A percentile compares a stretch with the other conserved stretches of the same genome.
phyloP scores from a whole-genome alignment of 495 filamentous ascomycete genomes.

The Tuber umbilicatum region DNA sequence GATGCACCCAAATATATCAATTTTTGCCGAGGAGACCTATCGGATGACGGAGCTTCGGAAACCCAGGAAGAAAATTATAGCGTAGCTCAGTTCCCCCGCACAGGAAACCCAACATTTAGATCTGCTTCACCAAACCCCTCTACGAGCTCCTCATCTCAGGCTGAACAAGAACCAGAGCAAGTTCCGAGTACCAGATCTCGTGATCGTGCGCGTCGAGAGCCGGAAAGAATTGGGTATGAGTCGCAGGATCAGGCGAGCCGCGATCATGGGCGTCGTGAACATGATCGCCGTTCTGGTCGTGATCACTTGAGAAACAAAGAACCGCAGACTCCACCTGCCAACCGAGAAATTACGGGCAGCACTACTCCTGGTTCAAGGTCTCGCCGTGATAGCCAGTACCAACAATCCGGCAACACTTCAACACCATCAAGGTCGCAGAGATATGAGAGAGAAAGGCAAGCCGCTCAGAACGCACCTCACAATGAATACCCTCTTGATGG shows the following conservation, averaged over 20 bases:
- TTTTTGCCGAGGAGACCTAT: conserved; percentile 82
- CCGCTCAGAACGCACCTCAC: conserved; percentile 54
- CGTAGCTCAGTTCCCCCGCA: conserved; percentile 89
- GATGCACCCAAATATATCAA: conserved; percentile 98
- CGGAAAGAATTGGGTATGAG: conserved; percentile 13
- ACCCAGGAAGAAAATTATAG: conserved; percentile 79
- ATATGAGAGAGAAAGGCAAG: conserved; percentile 35
- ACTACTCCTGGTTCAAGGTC: conserved; percentile 35
- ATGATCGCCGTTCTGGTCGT: conserved; percentile 20
- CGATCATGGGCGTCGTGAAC: conserved; percentile 29
- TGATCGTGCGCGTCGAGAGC: conserved; percentile 19
- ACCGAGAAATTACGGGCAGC: conserved; percentile 21
- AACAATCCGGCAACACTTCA: conserved; percentile 17
- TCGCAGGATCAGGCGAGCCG: conserved; percentile 23
- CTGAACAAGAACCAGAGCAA: conserved; percentile 24
- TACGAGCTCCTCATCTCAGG: conserved; percentile 37
- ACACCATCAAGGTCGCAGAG: conserved; percentile 34
- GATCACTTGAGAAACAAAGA: conserved; percentile 25
- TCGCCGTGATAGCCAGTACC: conserved; percentile 34
- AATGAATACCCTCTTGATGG: conserved; percentile 94
- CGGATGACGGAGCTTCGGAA: conserved; percentile 70
- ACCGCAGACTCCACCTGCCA: conserved; percentile 27
- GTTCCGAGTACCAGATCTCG: conserved; percentile 29
- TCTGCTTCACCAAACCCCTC: conserved; percentile 76
- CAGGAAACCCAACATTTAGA: conserved; percentile 90